Percentiles rank a stretch among this genome's conserved stretches.
phyloP scores from a whole-genome alignment of 2,329 filamentous ascomycete species.

The Neonectria punicea region DNA sequence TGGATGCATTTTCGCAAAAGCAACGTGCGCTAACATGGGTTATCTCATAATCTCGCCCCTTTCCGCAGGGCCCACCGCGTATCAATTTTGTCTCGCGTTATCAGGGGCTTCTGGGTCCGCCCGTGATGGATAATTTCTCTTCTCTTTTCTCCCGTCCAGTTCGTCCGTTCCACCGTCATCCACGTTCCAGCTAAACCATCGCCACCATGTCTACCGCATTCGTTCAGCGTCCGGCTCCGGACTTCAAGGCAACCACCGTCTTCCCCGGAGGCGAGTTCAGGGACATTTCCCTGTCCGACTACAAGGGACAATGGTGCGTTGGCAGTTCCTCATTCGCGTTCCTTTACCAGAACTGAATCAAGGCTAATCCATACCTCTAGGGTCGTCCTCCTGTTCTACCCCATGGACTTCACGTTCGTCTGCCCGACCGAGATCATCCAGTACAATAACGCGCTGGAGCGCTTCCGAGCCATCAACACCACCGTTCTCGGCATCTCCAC shows the following conservation, averaged over 20 bases:
- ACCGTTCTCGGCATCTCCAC: constrained; percentile 70
- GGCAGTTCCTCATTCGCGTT: not conserved
- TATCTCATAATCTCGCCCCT: not conserved
- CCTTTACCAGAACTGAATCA: not conserved
- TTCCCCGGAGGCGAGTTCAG: constrained; percentile 60
- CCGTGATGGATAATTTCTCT: not conserved
- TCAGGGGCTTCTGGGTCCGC: not conserved
- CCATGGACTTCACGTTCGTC: constrained; percentile 75
- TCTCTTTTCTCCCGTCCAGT: not conserved
- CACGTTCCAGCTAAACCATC: not conserved
- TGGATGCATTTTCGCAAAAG: not conserved
- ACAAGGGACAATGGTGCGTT: constrained; percentile 58
- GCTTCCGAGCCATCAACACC: constrained; percentile 69
- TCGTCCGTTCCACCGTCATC: not conserved
- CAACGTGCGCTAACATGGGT: constrained; percentile 7
- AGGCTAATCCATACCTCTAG: constrained; percentile 43
- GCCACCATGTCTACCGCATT: constrained; percentile 56
- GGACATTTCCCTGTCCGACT: constrained; percentile 57
- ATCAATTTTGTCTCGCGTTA: not conserved
- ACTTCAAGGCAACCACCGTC: constrained; percentile 61
- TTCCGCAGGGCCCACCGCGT: not conserved
- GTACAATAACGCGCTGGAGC: constrained; percentile 69
- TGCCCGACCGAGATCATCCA: constrained; percentile 74
- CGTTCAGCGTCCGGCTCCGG: constrained; percentile 60
- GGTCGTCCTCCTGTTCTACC: constrained; percentile 74